Evolutionary conservation across 805 yeast genomes (phyloP), one percentile per base, ranked within the genome.

Genomic region (Kregervanrija fluxuum): DNA sequence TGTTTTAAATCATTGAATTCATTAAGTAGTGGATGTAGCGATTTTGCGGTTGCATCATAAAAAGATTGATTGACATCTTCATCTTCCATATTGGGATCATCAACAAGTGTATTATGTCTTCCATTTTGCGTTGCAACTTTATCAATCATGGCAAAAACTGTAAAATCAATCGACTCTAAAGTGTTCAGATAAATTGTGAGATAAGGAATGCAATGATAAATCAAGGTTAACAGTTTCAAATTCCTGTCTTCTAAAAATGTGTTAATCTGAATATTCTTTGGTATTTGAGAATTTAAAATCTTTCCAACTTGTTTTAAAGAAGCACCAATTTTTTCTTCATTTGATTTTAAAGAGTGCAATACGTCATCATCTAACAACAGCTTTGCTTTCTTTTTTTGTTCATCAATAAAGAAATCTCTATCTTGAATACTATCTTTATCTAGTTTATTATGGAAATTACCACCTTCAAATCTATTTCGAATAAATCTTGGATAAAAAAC

Each of bases 1-100:
- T 88, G 96, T 54, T 88, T 89, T 39, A 75, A 66, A 49, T 82
- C 83, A 55, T 81, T 76, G 57, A 85, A 88, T 41, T 85, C 95
- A n/a, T 82, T 68, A 4, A 77, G 68, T 22, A 73, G 64, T 0
- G 82, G 80, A 48, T 74, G 54, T 10, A 61, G 50, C 11, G 54
- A 49, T 30, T 56, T 59, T 3, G 64, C 51, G 1, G 67, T 63
- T 6, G 67, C 58, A 40, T 64, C 65, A 44, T 61, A 64, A 46
- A 64, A 64, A 37, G 51, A 44, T 33, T 52, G 56, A 34, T 55
- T 59, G 8, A 41, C 34, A 22, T 43, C 53, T n/a, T 49, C 50
- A 17, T 47, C 47, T 5, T 14, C 8, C 30, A 12, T 15, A 13
- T 33, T 32, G 30, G 37, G 41, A 14, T 48, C 53, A 42, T 51